Evolutionary conservation across 1,139 yeast species (phyloP), one percentile per base, ranked within the genome.

Genomic region (Yamadazyma triangularis): DNA sequence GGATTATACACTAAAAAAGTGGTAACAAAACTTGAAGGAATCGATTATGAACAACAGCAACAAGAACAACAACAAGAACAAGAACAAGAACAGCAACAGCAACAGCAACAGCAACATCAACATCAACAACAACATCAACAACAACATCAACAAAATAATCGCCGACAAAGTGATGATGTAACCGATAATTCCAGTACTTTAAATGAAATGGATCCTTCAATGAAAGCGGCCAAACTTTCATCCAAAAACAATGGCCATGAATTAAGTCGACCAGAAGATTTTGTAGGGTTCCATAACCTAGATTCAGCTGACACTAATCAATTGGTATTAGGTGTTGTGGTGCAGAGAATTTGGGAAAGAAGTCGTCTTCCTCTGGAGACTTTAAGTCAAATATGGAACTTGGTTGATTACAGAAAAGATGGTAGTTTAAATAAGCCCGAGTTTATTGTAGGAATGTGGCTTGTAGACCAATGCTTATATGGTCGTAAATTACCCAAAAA

Each of bases 381-480:
- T 0, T 60, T 91, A 23, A 68, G 63, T 13, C 72, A 73, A 28
- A 80, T 91, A 15, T 91, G 96, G 88, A 71, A 76, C 26, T 61
- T 88, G 32, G 94, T 88, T 12, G 96, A 88, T 50, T 71, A 73
- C 28, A 63, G 89, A 42, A 63, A 64, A 29, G 94, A 85, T 53
- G 94, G 95, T 0, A 76, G 87, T 0, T 61, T 89, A 32, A 85
- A 82, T 47, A 75, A 85, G 39, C 80, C 78, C 28, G 89, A 89
- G 41, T 91, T 91, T 48, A 60, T 89, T 24, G 93, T 88, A 10
- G 98, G 96, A 0, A 87, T 84, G 86, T 89, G 97, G 97, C 59
- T 87, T 6, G 91, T 89, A 1, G 97, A 89, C 55, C 97, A 89
- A 54, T 85, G 95, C 49, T 64, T 89, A n/a, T 91, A 89, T 51